Evolutionary conservation across 2,329 filamentous ascomycete species (phyloP).

Genomic region (Exophiala oligosperma): DNA sequence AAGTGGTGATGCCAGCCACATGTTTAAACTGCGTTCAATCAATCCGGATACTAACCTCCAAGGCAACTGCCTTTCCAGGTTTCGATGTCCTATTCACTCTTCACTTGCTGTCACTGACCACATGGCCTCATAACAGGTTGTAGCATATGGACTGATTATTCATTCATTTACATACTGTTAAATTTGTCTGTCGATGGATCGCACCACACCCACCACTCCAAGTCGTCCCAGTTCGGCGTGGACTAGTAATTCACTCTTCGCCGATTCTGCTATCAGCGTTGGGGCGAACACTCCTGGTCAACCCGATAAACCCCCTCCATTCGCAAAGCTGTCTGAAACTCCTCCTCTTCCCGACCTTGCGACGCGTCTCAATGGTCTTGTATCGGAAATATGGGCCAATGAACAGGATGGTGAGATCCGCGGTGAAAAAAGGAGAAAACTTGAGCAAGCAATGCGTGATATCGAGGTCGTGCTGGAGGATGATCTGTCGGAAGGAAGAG

Average conservation of each 20-base stretch:
- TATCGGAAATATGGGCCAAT: constrained; percentile 22
- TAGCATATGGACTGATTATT: background rate
- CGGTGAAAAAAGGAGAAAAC: constrained; percentile 12
- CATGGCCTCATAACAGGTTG: background rate
- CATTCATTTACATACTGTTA: background rate
- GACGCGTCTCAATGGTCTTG: constrained; percentile 22
- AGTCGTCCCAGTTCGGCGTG: constrained; percentile 22
- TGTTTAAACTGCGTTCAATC: background rate
- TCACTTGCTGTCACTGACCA: too few relatives aligned
- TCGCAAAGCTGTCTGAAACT: constrained; percentile 5
- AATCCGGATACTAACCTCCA: background rate
- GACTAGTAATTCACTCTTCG: constrained; percentile 29
- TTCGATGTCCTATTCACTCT: too few relatives aligned
- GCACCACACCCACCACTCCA: constrained; percentile 4
- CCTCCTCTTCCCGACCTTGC: constrained; percentile 5
- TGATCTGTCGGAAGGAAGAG: constrained; percentile 3
- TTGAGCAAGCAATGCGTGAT: constrained; percentile 13
- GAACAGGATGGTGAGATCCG: constrained; percentile 24
- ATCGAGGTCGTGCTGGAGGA: constrained; percentile 23
- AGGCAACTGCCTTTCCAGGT: background rate
- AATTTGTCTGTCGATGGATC: background rate
- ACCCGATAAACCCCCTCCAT: constrained; percentile 12
- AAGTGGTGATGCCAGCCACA: background rate
- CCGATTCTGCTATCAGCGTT: constrained; percentile 33
- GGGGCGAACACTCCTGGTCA: constrained; percentile 22